These are phyloP conservation scores for Alternaria hordeiaustralica DNA, from an alignment of 2,329 filamentous ascomycete species.

Conservation along the genomic window DNA sequence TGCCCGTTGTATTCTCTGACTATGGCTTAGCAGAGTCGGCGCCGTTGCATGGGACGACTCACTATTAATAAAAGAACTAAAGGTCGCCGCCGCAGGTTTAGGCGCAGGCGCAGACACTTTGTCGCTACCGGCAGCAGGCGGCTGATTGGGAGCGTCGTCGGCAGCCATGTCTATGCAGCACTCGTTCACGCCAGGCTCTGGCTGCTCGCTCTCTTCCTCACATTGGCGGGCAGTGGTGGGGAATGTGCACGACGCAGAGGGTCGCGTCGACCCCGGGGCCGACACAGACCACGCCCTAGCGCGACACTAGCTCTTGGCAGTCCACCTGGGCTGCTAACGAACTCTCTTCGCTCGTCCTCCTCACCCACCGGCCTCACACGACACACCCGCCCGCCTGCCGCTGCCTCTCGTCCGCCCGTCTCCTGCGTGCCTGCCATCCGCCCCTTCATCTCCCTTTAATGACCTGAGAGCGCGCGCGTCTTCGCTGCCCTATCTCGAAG, in stretches of 20 bases:
- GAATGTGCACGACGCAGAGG: neutral
- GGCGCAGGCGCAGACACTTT: slow-evolving; percentile 22
- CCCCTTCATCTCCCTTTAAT: slow-evolving; percentile 20
- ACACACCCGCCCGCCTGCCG: slow-evolving; percentile 22
- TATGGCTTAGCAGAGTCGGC: slow-evolving; percentile 21
- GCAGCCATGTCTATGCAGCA: slow-evolving; percentile 30
- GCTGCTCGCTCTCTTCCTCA: neutral
- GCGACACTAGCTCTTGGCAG: slow-evolving; percentile 11
- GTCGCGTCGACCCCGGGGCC: slow-evolving; percentile 14
- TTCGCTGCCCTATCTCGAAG: slow-evolving; percentile 25
- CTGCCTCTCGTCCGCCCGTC: slow-evolving; percentile 19
- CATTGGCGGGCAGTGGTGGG: slow-evolving; percentile 1
- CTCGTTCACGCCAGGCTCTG: neutral
- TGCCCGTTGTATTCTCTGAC: slow-evolving; percentile 52
- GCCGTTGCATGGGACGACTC: slow-evolving; percentile 15
- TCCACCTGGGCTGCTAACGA: slow-evolving; percentile 15
- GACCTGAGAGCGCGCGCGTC: slow-evolving; percentile 29
- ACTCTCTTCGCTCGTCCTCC: slow-evolving; percentile 29
- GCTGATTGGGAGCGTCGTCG: slow-evolving; percentile 26
- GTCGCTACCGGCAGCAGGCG: slow-evolving; percentile 18
- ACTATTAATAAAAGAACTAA: slow-evolving; percentile 44
- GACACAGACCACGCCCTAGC: slow-evolving; percentile 13
- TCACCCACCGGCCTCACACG: slow-evolving; percentile 34
- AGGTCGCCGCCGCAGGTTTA: slow-evolving; percentile 25
- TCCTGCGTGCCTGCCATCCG: slow-evolving; percentile 33